Percentiles rank a stretch among this genome's conserved stretches.
phyloP scores from a whole-genome alignment of 257 asterid genomes.

The Nicotiana benthamiana region DNA sequence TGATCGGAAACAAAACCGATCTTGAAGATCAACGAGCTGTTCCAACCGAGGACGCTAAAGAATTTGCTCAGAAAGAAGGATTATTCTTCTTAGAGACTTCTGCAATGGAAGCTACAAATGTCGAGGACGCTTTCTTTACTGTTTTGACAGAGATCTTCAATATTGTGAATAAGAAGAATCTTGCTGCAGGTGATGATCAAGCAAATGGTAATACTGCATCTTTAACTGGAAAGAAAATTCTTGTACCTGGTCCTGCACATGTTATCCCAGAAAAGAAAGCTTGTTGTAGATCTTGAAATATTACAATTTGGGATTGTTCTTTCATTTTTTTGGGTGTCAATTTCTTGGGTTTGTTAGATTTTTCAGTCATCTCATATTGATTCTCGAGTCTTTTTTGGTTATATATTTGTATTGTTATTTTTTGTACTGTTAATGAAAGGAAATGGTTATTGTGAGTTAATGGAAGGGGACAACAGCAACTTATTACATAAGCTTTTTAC shows the following conservation, averaged over 20 bases:
- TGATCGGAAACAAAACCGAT: conserved; percentile 67
- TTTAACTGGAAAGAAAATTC: conserved; percentile 54
- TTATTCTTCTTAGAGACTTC: conserved; percentile 75
- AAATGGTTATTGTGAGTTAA: background rate
- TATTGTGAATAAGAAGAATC: conserved; percentile 54
- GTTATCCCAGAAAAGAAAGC: conserved; percentile 61
- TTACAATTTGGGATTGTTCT: background rate
- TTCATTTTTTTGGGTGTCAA: background rate
- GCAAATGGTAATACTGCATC: conserved; percentile 45
- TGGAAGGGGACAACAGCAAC: background rate
- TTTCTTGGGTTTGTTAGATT: background rate
- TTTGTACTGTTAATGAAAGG: background rate
- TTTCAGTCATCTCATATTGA: background rate
- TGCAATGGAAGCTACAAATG: conserved; percentile 56
- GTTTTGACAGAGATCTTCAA: conserved; percentile 64
- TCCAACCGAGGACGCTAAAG: conserved; percentile 74
- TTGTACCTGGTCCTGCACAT: conserved; percentile 62
- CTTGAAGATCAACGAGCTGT: conserved; percentile 60
- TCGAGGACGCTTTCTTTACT: conserved; percentile 58
- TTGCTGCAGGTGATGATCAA: conserved; percentile 43
- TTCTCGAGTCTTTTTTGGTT: conserved; percentile 6
- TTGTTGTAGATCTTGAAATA: conserved; percentile 44
- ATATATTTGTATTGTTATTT: background rate
- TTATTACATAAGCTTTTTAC: background rate
- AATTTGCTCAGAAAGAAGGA: conserved; percentile 59